Percentiles rank a stretch among this genome's conserved stretches.
These are phyloP conservation scores for Gentiana dahurica DNA, from an alignment of 257 asterid genomes.

Conservation along the genomic window DNA sequence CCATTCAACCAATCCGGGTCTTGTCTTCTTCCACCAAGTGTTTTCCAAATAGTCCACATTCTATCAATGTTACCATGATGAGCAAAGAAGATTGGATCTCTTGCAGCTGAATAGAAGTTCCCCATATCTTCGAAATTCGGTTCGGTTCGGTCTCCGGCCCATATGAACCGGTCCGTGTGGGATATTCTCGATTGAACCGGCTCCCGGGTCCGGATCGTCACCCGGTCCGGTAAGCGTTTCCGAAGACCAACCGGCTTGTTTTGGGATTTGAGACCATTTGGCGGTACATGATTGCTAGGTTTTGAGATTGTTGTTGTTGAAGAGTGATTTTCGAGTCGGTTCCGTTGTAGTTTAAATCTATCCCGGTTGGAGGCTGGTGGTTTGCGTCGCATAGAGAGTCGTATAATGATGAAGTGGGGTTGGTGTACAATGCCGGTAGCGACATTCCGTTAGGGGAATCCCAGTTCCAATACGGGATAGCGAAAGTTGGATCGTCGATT, in stretches of 20 bases:
- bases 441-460: constrained; percentile 18
- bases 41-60: constrained; percentile 53
- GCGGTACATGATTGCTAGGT: constrained; percentile 13
- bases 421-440: constrained; percentile 9
- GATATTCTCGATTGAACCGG: constrained; percentile 12
- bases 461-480: constrained; percentile 21
- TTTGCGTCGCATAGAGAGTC: constrained; percentile 11
- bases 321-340: background rate
- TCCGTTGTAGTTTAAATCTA: constrained; percentile 9
- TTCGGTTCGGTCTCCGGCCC: constrained; percentile 11
- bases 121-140: constrained; percentile 14
- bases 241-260: constrained; percentile 2
- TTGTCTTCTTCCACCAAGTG: constrained; percentile 13
- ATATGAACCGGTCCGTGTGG: constrained; percentile 20
- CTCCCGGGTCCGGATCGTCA: constrained; percentile 4
- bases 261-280: constrained; percentile 12
- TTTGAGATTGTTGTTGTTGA: background rate
- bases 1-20: constrained; percentile 45
- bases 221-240: constrained; percentile 7
- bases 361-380: constrained; percentile 1
- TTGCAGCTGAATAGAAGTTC: constrained; percentile 4
- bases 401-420: constrained; percentile 4
- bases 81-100: constrained; percentile 43
- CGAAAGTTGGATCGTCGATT: constrained; percentile 15
- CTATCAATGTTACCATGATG: constrained; percentile 61